Base-by-base conservation (phyloP, 345 rosid genomes). In the Cardamine chenopodiifolia region DNA sequence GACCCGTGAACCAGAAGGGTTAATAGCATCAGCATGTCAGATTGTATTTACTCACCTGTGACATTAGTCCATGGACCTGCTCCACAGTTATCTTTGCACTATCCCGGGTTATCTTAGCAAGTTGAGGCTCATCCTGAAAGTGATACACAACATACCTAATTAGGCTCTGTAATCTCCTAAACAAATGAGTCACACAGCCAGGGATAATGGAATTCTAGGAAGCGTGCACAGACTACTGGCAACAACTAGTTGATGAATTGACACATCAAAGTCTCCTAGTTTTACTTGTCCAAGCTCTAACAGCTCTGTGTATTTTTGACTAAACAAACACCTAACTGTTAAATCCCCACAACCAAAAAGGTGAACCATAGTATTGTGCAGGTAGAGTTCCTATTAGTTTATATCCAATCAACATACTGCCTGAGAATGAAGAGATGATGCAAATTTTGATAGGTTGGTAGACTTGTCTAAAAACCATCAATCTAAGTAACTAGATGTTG, bases 51-150 rank as follows among this genome's bases (percentile, higher is more conserved):
- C 40, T 81, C 81, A 92, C 99, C 98, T 96, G 99, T 14, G 98
- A 96, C 98, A 96, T 96, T 52, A 96, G 81, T 35, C 99, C 99
- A 79, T 96, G 97, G 39, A 92, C 98, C 82, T 90, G 99, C 80
- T 96, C 99, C 35, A 92, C 96, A 0, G 99, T 92, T 74, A 92
- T 92, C 82, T 96, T 96, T 25, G 98, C 90, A 70, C 99, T 89
- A 61, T 96, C 99, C 19, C 98, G 86, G 56, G 99, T 92, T 62
- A 96, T 96, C 88, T 96, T 96, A n/a, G 93, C 87, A 39, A 96
- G 96, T 71, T 87, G 99, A 47, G 97, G 85, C 75, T 92, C 99
- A 60, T 96, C 99, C 98, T 96, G 87, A 82, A 85, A 70, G 61
- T 72, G 52, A 65, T 20, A 32, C 65, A 78, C 13, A 52, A 68